Evolutionary conservation across 345 rosid species (phyloP).

Genomic region (Psidium friedrichsthalianum): DNA sequence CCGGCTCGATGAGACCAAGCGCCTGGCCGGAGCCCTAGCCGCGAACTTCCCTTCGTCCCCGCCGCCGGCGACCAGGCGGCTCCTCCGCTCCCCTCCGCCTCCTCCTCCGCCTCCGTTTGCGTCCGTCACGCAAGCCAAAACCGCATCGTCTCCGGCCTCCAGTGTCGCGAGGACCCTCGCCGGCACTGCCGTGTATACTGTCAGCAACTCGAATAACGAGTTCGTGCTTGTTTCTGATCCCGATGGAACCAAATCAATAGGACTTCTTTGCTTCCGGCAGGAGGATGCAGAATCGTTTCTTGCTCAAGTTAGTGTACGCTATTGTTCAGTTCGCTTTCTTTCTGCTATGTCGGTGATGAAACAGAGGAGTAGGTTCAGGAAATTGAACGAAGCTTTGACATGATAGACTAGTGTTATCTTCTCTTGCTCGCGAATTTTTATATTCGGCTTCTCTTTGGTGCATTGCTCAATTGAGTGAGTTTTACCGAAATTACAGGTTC

Average conservation of each 20-base stretch:
- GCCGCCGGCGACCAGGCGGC: conserved; percentile 1
- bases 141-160: conserved; percentile 11
- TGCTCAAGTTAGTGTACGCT: conserved; percentile 36
- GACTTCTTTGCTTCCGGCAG: conserved; percentile 87
- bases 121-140: conserved; percentile 48
- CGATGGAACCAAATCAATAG: conserved; percentile 64
- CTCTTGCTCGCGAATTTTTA: neutral
- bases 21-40: conserved; percentile 26
- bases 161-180: conserved; percentile 64
- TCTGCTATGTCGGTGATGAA: neutral
- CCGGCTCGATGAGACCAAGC: conserved; percentile 40
- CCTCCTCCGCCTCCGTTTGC: conserved; percentile 37
- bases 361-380: neutral
- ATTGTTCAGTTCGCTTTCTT: neutral
- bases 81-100: neutral
- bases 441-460: neutral
- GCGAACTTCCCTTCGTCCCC: conserved; percentile 14
- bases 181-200: conserved; percentile 77
- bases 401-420: neutral
- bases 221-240: conserved; percentile 95
- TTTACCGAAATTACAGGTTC: conserved; percentile 31
- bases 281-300: conserved; percentile 95
- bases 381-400: neutral
- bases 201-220: conserved; percentile 84
- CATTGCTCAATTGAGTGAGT: neutral